phyloP scores from a whole-genome alignment of 805 yeast species.

The Ogataea dorogensis region DNA sequence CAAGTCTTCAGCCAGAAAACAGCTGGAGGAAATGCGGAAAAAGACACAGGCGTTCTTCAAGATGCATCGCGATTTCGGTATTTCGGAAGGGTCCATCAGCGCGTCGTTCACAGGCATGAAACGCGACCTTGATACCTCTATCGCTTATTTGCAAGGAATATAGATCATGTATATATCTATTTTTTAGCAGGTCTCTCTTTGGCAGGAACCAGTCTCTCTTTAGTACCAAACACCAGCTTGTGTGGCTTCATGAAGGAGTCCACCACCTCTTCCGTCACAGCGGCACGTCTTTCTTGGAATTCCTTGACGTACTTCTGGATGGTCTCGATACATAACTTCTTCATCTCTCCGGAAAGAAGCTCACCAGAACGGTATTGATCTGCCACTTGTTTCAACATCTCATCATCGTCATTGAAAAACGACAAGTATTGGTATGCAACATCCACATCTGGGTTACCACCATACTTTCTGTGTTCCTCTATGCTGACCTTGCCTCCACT shows the following conservation, averaged over 20 bases:
- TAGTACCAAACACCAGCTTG: conserved; percentile 68
- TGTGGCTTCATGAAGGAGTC: conserved; percentile 82
- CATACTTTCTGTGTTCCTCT: conserved; percentile 86
- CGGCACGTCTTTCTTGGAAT: conserved; percentile 77
- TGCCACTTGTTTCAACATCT: conserved; percentile 58
- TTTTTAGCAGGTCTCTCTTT: conserved; percentile 47
- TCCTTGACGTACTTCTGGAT: conserved; percentile 74
- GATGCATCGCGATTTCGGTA: conserved; percentile 22
- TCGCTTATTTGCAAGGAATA: conserved; percentile 11
- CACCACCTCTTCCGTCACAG: conserved; percentile 59
- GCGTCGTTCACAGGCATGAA: conserved; percentile 13
- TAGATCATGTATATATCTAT: conserved; percentile 6
- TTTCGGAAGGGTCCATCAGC: conserved; percentile 15
- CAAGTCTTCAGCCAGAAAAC: conserved; percentile 12
- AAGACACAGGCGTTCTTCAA: conserved; percentile 22
- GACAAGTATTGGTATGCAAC: conserved; percentile 91
- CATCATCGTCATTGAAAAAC: conserved; percentile 90
- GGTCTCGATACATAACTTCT: conserved; percentile 76
- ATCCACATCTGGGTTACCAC: conserved; percentile 95
- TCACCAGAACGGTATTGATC: conserved; percentile 76
- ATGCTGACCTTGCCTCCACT: conserved; percentile 87
- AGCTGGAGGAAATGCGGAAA: conserved; percentile 11
- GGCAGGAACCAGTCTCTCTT: conserved; percentile 70
- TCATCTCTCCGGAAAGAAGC: conserved; percentile 88
- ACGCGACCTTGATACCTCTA: conserved; percentile 16